phyloP scores from a whole-genome alignment of 352 stramenopile genomes.

The Peronospora belbahrii region DNA sequence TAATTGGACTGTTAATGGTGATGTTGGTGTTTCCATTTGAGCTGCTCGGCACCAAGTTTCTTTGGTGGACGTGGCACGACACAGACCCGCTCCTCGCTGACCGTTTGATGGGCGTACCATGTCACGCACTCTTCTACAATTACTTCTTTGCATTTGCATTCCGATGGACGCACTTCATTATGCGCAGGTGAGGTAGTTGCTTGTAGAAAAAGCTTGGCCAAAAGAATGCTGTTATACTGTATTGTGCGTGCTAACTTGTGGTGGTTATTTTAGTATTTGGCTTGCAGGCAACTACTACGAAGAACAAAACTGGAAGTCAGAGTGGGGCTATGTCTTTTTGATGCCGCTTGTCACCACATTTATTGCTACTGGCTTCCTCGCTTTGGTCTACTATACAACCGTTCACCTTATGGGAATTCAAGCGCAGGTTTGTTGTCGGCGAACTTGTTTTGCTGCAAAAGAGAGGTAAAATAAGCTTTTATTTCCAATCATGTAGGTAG shows the following conservation, averaged over 20 bases:
- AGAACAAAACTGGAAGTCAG: slow-evolving; percentile 44
- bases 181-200: slow-evolving; percentile 37
- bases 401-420: slow-evolving; percentile 50
- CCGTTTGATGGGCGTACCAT: slow-evolving; percentile 57
- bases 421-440: slow-evolving; percentile 21
- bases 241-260: slow-evolving; percentile 3
- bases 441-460: neutral
- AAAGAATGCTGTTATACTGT: neutral
- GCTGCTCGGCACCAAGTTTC: slow-evolving; percentile 68
- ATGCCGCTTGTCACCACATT: slow-evolving; percentile 42
- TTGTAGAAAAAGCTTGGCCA: neutral
- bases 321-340: slow-evolving; percentile 57
- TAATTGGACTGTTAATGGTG: slow-evolving; percentile 50
- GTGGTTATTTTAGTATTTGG: slow-evolving; percentile 27
- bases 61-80: slow-evolving; percentile 85
- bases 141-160: slow-evolving; percentile 59
- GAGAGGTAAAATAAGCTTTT: no score
- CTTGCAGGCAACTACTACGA: slow-evolving; percentile 59
- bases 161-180: slow-evolving; percentile 38
- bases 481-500: slow-evolving; percentile 38
- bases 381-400: slow-evolving; percentile 59
- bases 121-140: slow-evolving; percentile 57
- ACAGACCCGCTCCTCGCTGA: slow-evolving; percentile 57
- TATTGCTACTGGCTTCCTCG: slow-evolving; percentile 47
- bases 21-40: slow-evolving; percentile 63